These are phyloP conservation scores for Diaporthe destruens DNA, from an alignment of 2,329 filamentous ascomycete genomes.

Conservation along the genomic window DNA sequence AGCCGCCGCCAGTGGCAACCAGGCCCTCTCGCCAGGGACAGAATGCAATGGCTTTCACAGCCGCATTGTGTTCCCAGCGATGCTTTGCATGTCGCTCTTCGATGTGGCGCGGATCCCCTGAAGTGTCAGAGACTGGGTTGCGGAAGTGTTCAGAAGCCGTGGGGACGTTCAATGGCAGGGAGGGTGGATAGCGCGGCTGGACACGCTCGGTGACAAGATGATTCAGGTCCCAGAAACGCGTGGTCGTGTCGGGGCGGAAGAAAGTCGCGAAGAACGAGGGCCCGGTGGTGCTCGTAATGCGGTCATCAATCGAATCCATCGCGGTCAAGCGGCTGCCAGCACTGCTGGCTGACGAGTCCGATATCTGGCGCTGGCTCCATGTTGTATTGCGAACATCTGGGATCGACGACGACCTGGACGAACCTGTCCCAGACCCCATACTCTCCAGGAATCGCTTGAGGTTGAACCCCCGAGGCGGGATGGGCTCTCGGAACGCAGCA, in stretches of 20 bases:
- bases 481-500: slow-evolving; percentile 39
- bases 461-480: slow-evolving; percentile 35
- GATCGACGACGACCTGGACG: background rate
- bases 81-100: slow-evolving; percentile 73
- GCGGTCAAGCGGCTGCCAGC: background rate
- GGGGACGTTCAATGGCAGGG: slow-evolving; percentile 19
- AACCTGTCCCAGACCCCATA: background rate
- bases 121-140: slow-evolving; percentile 38
- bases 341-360: slow-evolving; percentile 24
- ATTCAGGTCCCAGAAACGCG: slow-evolving; percentile 40
- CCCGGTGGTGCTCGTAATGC: slow-evolving; percentile 20
- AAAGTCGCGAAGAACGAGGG: slow-evolving; percentile 34
- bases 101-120: slow-evolving; percentile 61
- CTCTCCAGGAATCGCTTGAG: slow-evolving; percentile 19
- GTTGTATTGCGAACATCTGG: background rate
- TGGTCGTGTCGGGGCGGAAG: slow-evolving; percentile 33
- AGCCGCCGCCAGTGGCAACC: slow-evolving; percentile 91
- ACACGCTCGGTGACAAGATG: slow-evolving; percentile 34
- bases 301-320: slow-evolving; percentile 39
- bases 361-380: slow-evolving; percentile 14
- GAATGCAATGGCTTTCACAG: slow-evolving; percentile 96
- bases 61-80: slow-evolving; percentile 83
- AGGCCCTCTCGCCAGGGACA: slow-evolving; percentile 93
- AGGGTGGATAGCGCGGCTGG: slow-evolving; percentile 31
- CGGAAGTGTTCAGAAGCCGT: slow-evolving; percentile 38